A percentile compares a stretch with the other conserved stretches of the same genome.
Evolutionary conservation across 169 alveolate species (phyloP).

Genomic region (Cyclospora cayetanensis): DNA sequence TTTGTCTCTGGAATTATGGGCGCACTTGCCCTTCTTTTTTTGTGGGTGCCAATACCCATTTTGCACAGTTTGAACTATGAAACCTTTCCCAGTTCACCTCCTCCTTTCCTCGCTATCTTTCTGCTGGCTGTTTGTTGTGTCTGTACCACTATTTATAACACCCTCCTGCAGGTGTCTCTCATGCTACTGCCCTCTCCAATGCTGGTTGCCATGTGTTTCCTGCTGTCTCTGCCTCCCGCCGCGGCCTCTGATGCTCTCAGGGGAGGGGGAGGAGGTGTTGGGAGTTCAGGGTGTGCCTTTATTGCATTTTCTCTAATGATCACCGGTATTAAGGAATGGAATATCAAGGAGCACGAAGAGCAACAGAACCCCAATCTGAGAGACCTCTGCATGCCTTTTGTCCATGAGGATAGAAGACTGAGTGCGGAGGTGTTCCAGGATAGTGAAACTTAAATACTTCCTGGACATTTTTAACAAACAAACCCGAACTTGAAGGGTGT

Average conservation of each 20-base stretch:
- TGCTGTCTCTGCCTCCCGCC: constrained; percentile 63
- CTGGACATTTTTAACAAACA: no score
- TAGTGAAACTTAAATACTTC: no score
- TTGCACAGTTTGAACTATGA: constrained; percentile 12
- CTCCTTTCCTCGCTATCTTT: constrained; percentile 36
- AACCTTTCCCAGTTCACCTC: neutral
- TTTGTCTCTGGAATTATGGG: constrained; percentile 64
- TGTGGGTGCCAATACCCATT: constrained; percentile 63
- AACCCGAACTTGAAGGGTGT: no score
- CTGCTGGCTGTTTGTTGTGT: constrained; percentile 27
- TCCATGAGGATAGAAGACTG: no score
- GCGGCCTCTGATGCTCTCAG: constrained; percentile 56
- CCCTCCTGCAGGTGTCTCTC: constrained; percentile 52
- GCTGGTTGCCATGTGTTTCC: constrained; percentile 60
- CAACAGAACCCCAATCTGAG: neutral
- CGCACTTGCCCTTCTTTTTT: neutral
- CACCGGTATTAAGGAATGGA: constrained; percentile 43
- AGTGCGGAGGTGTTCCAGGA: no score
- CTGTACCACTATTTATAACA: constrained; percentile 6
- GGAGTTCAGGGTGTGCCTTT: constrained; percentile 39
- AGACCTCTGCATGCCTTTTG: neutral
- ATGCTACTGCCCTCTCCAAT: constrained; percentile 68
- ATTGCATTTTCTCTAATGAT: constrained; percentile 27
- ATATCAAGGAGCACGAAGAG: neutral
- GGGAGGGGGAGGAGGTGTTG: constrained; percentile 72